Evolutionary conservation across 2,329 filamentous ascomycete genomes (phyloP).

Genomic region (Trichoderma harzianum): DNA sequence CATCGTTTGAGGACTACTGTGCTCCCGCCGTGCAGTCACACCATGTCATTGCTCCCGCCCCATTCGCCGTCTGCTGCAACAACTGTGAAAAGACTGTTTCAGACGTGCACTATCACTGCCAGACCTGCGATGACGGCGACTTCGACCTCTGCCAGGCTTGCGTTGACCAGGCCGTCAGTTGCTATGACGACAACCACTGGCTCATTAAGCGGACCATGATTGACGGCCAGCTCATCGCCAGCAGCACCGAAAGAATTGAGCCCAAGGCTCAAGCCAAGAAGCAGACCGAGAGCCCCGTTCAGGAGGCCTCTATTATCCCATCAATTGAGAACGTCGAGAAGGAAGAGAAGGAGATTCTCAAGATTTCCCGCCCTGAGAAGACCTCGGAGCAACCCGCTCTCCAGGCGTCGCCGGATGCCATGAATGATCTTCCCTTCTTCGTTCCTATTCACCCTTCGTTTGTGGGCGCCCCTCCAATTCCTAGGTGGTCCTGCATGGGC

Average conservation of each 20-base stretch:
- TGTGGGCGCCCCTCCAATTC: slow-evolving; percentile 21
- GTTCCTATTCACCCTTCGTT: slow-evolving; percentile 23
- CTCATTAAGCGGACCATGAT: slow-evolving; percentile 85
- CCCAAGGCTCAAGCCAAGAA: slow-evolving; percentile 53
- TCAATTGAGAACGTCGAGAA: background rate
- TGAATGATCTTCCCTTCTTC: background rate
- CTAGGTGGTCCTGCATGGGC: slow-evolving; percentile 24
- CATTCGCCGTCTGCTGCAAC: slow-evolving; percentile 91
- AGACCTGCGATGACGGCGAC: slow-evolving; percentile 87
- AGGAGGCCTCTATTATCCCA: slow-evolving; percentile 23
- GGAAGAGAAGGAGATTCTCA: background rate
- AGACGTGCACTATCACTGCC: slow-evolving; percentile 89
- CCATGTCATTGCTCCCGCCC: slow-evolving; percentile 20
- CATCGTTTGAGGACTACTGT: slow-evolving; percentile 6
- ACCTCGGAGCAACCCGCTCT: slow-evolving; percentile 4
- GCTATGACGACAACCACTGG: slow-evolving; percentile 80
- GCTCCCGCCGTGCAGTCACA: background rate
- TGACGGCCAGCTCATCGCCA: slow-evolving; percentile 75
- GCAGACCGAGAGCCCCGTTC: slow-evolving; percentile 22
- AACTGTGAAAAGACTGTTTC: slow-evolving; percentile 75
- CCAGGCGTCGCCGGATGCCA: background rate
- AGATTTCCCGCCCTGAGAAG: slow-evolving; percentile 5
- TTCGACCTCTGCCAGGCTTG: slow-evolving; percentile 88
- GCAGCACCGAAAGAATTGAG: slow-evolving; percentile 76
- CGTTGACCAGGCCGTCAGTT: slow-evolving; percentile 71